phyloP scores from a whole-genome alignment of 2,329 filamentous ascomycete genomes.

The Ceratocystis variospora region DNA sequence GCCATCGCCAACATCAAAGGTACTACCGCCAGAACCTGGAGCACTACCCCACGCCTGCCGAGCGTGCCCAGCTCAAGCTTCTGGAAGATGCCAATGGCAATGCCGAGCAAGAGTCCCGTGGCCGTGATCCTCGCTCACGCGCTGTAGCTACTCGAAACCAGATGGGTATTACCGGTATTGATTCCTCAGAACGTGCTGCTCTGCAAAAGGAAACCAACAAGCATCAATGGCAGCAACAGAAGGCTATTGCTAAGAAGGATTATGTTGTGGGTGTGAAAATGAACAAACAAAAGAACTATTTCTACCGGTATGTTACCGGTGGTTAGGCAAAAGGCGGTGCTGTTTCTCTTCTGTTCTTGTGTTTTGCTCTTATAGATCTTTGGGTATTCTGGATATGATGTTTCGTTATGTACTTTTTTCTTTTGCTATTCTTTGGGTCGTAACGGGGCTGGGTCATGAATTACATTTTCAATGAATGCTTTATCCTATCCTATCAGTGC shows the following conservation, averaged over 20 bases:
- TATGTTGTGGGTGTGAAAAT: conserved; percentile 18
- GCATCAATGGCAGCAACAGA: conserved; percentile 14
- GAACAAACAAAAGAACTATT: conserved; percentile 48
- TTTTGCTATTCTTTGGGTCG: not conserved
- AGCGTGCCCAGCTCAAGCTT: conserved; percentile 54
- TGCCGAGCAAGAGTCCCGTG: conserved; percentile 20
- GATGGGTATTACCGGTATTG: conserved; percentile 13
- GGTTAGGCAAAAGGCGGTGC: conserved; percentile 26
- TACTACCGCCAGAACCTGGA: conserved; percentile 91
- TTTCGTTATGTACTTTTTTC: conserved; percentile 2
- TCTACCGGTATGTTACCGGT: conserved; percentile 36
- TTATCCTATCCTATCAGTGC: not conserved
- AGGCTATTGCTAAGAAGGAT: conserved; percentile 18
- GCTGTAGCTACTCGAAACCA: conserved; percentile 12
- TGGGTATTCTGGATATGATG: not conserved
- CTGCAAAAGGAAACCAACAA: conserved; percentile 14
- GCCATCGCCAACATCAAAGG: conserved; percentile 71
- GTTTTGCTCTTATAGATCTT: conserved; percentile 1
- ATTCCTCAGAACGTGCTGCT: conserved; percentile 4
- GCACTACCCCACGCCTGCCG: conserved; percentile 65
- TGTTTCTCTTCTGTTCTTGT: not conserved
- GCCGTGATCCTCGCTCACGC: conserved; percentile 12
- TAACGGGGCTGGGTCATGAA: not conserved
- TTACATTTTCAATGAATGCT: conserved; percentile 10
- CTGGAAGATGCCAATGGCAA: conserved; percentile 34